Evolutionary conservation across 1,284 basidiomycete genomes (phyloP), one percentile per base, ranked within the genome.

Genomic region (Apiotrichum laibachii): DNA sequence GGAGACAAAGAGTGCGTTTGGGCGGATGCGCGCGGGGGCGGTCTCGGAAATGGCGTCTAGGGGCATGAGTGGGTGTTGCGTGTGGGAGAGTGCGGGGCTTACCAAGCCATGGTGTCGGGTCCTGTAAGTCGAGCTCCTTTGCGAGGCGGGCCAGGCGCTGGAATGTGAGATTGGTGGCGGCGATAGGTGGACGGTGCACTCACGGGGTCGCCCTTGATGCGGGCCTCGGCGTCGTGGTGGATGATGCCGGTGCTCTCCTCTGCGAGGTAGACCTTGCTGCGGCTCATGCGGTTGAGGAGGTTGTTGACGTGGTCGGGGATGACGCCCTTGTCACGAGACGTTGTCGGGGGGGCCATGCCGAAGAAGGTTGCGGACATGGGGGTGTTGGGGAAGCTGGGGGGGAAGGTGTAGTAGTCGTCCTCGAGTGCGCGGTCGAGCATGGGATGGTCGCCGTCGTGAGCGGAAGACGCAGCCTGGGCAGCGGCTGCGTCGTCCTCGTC

Each of bases 221-320:
- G 63, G 44, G 62, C 62, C 43, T 70, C 59, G 16, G 60, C 69
- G 55, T 71, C 70, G 34, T 67, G 54, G 63, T 72, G 68, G 8
- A 75, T 49, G 47, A 77, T 70, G 2, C 64, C 75, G 10, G 72
- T 67, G 35, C 60, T 70, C 60, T 77, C 73, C 19, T 77, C 75
- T 45, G 72, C 59, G 16, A 77, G 57, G 47, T 77, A 77, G 22
- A 77, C 69, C 55, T 77, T 77, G 16, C 70, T 70, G 54, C 66
- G 62, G 2, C 67, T 63, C 75, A 77, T 77, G n/a, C 75, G 59
- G 2, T 69, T 68, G 67, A 77, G 67, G 22, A 77, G 65, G n/a
- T 55, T 50, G 56, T 68, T 58, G 6, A 75, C 73, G 56, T 74
- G 71, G 13, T 71, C 69, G 0, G 75, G 73, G 5, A 76, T 57